A percentile compares a stretch with the other conserved stretches of the same genome.
Evolutionary conservation across 108 stramenopile genomes (phyloP).

Genomic region (Skeletonema tropicum): DNA sequence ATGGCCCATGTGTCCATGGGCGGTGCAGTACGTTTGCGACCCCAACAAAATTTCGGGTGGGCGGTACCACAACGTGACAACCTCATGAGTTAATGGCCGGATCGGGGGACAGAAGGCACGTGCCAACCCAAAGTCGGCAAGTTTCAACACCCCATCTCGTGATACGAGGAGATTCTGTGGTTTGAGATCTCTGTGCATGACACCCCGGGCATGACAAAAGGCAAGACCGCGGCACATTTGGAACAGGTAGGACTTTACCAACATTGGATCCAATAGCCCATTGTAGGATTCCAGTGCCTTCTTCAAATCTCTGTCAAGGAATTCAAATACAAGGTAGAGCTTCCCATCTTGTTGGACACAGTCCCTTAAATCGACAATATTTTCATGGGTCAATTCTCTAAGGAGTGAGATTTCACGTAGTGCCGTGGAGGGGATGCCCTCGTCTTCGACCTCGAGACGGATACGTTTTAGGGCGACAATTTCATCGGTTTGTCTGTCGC

Average conservation of each 20-base stretch:
- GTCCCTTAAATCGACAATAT: constrained; percentile 93
- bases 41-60: constrained; percentile 97
- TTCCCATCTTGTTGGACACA: constrained; percentile 87
- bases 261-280: constrained; percentile 74
- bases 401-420: constrained; percentile 96
- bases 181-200: constrained; percentile 99
- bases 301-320: constrained; percentile 95
- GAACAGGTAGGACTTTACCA: constrained; percentile 88
- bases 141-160: constrained; percentile 91
- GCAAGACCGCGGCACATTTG: constrained; percentile 90
- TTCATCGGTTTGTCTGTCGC: constrained; percentile 86
- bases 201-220: constrained; percentile 96
- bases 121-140: constrained; percentile 98
- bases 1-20: constrained; percentile 96
- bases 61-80: constrained; percentile 99
- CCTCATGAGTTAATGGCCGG: constrained; percentile 92
- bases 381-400: constrained; percentile 93
- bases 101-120: constrained; percentile 96
- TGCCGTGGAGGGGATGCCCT: constrained; percentile 98
- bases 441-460: constrained; percentile 96
- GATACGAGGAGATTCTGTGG: constrained; percentile 98
- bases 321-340: constrained; percentile 98
- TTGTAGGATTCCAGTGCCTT: constrained; percentile 92
- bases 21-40: constrained; percentile 89
- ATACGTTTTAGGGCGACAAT: constrained; percentile 98